A percentile compares a stretch with the other conserved stretches of the same genome.
These are phyloP conservation scores for Litsea cubeba DNA, from an alignment of 164 flowering plant species.

Conservation along the genomic window DNA sequence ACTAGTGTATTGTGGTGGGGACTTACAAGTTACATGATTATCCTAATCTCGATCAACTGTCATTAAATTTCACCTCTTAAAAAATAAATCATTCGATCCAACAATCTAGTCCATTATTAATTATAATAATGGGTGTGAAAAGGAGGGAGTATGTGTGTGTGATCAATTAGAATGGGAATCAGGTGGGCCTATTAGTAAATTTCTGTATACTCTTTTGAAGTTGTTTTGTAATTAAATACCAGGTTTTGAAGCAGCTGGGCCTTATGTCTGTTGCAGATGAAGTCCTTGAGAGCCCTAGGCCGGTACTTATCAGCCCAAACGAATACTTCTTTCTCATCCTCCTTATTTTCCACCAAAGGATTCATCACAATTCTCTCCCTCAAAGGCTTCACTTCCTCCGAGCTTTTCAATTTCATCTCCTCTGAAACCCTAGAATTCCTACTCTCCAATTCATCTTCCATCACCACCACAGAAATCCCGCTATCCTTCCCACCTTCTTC, in stretches of 20 bases:
- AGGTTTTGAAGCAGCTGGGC: constrained; percentile 32
- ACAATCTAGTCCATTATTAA: no score
- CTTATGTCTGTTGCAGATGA: constrained; percentile 48
- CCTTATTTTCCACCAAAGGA: not conserved
- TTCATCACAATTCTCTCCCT: constrained; percentile 44
- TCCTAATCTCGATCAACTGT: no score
- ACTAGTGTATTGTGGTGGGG: no score
- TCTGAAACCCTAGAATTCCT: not conserved
- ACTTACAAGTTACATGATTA: no score
- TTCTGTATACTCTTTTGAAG: no score
- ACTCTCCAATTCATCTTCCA: not conserved
- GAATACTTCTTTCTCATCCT: constrained; percentile 11
- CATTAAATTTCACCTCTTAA: no score
- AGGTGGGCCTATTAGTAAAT: no score
- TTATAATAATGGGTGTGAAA: no score
- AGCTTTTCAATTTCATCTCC: not conserved
- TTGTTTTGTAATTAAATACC: constrained; percentile 15
- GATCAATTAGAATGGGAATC: no score
- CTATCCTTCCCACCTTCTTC: not conserved
- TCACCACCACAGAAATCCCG: not conserved
- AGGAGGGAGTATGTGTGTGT: no score
- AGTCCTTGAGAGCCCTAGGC: constrained; percentile 40
- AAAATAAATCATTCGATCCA: no score
- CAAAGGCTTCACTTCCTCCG: constrained; percentile 37
- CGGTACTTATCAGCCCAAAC: constrained; percentile 51